Evolutionary conservation across 1,284 basidiomycete genomes (phyloP).

Genomic region (Rhodotorula sp.): DNA sequence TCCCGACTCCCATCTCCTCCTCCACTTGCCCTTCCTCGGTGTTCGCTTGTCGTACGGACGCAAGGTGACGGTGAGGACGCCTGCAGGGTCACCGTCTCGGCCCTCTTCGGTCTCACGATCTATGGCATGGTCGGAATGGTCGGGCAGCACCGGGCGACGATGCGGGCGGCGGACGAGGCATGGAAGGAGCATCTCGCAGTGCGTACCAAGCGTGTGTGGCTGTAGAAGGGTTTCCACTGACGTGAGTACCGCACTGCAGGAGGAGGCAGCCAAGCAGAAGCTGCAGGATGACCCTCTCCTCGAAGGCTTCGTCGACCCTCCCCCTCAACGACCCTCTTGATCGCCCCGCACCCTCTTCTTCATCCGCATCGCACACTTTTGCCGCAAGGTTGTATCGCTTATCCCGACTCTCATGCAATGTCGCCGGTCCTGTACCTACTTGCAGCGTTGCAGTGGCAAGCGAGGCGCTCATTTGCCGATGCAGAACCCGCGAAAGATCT

Average conservation of each 20-base stretch:
- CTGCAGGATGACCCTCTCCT: constrained; percentile 20
- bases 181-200: constrained; percentile 29
- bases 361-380: background rate
- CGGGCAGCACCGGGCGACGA: constrained; percentile 29
- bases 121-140: constrained; percentile 37
- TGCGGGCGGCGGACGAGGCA: constrained; percentile 28
- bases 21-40: background rate
- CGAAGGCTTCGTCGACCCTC: constrained; percentile 35
- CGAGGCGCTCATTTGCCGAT: constrained; percentile 57
- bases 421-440: too few relatives aligned
- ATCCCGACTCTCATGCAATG: background rate
- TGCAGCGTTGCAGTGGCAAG: background rate
- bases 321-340: constrained; percentile 12
- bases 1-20: background rate
- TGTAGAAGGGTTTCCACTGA: background rate
- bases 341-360: background rate
- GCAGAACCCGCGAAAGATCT: constrained; percentile 77
- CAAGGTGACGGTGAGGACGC: too few relatives aligned
- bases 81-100: constrained; percentile 27
- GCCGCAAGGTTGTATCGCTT: background rate
- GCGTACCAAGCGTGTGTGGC: background rate
- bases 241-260: background rate
- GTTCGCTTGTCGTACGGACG: background rate
- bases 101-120: constrained; percentile 27
- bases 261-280: constrained; percentile 4